Evolutionary conservation across 495 filamentous ascomycete species (phyloP), one percentile per base, ranked within the genome.

Genomic region (Ramalina peruviana): DNA sequence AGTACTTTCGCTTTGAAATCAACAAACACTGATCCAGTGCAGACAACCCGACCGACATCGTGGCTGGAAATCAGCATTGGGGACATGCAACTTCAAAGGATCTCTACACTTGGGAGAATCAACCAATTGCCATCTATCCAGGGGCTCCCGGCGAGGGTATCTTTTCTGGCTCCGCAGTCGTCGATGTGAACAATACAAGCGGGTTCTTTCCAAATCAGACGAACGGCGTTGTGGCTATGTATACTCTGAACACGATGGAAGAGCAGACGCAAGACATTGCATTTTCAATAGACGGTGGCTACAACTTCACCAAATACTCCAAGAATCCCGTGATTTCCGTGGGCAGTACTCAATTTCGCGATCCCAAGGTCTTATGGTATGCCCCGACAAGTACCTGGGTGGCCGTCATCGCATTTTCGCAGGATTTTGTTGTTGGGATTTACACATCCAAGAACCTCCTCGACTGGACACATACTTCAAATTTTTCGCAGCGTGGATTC

Each of bases 291-390:
- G 76, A 80, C 56, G 64, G 70, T 6, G 76, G 78, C 23, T 74
- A 67, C 54, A 70, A 71, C 46, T 66, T 79, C 62, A 68, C 66
- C 50, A 62, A 73, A 56, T 78, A 79, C 49, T 54, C 53, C 26
- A 60, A 43, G 1, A 79, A 81, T 45, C 76, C 78, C 4, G 65
- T 81, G 26, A 53, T 60, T 36, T 60, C 58, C 10, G 70, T 81
- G 16, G 55, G 58, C 20, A 65, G 63, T 40, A 60, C 58, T 17
- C 68, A 80, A 30, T 80, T 79, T 60, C 71, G 78, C 15, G 76
- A 80, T 56, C 76, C 78, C 0, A 73, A 75, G 53, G 67, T 79
- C 9, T 62, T 76, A 48, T 73, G 75, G 67, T 68, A 79, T 43
- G 63, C 62, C 4, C 46, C 52, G 0, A 70, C 64, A 11, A 45